Evolutionary conservation across 2,329 filamentous ascomycete genomes (phyloP), one percentile per base, ranked within the genome.

Genomic region (Pseudocercospora vitis): DNA sequence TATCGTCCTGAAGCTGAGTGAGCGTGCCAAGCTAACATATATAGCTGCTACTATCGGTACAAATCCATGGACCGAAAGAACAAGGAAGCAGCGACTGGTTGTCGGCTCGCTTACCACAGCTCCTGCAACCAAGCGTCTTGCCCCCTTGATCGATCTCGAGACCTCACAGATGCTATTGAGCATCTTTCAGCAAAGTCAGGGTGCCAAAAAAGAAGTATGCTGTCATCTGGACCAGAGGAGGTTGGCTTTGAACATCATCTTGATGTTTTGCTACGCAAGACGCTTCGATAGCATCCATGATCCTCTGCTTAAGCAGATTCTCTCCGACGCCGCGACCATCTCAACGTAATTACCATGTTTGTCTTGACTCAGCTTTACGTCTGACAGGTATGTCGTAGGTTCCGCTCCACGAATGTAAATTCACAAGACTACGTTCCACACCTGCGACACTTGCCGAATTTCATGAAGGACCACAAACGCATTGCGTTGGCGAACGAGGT

Each of bases 381-480:
- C 16, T 42, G 37, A 42, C 37, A 21, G 5, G 18, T 12, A 5
- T 21, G 6, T 19, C 12, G 16, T 21, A 42, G 37, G 3, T 49
- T 49, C n/a, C 47, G 47, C 2, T 49, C 47, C 9, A 49, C 47
- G 2, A 49, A 37, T n/a, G 9, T 39, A 9, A 49, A 49, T 14
- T 37, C 47, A 33, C 47, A 49, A 24, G 47, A 49, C 21, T 39
- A 37, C n/a, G 47, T 49, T 11, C 47, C 47, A 16, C 47, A 49
- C 16, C n/a, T 37, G 12, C 29, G 47, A 8, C 39, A 37, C 23
- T 6, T 49, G 2, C 31, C 21, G 6, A 39, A n/a, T 6, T 37
- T 48, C 16, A 18, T 37, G 7, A 46, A 46, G 21, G 42, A 31
- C 14, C 24, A n/a, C 14, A 28, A 29, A 19, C 42, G 42, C 21